These are phyloP conservation scores for Neonectria magnoliae DNA, from an alignment of 2,329 filamentous ascomycete species.

Conservation along the genomic window DNA sequence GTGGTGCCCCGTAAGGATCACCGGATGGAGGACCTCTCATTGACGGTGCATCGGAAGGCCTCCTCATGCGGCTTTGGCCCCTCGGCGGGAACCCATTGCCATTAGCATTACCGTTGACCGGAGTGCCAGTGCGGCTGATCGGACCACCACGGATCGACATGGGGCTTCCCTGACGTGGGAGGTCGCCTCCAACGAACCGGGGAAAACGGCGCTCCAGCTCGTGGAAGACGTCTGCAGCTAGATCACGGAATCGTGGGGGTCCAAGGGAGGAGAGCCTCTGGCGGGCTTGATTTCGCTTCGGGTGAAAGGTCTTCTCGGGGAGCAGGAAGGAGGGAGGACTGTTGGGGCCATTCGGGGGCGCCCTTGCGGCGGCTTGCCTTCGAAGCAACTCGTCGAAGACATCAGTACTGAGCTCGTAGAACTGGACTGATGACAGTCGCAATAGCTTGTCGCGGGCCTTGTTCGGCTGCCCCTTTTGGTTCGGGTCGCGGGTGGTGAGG, in stretches of 20 bases:
- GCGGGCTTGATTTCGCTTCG: constrained; percentile 96
- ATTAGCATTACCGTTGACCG: constrained; percentile 62
- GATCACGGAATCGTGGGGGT: constrained; percentile 85
- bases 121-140: constrained; percentile 69
- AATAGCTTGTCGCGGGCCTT: constrained; percentile 94
- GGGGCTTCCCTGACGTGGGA: constrained; percentile 75
- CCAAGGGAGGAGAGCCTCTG: constrained; percentile 93
- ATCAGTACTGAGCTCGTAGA: constrained; percentile 97
- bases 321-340: constrained; percentile 77
- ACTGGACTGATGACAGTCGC: constrained; percentile 88
- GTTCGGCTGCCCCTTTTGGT: constrained; percentile 79
- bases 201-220: constrained; percentile 93
- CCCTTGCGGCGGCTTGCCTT: constrained; percentile 75
- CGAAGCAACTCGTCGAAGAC: constrained; percentile 95
- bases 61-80: constrained; percentile 62
- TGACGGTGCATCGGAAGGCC: constrained; percentile 71
- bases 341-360: constrained; percentile 62
- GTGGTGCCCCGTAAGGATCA: constrained; percentile 64
- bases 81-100: constrained; percentile 56
- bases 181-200: constrained; percentile 75
- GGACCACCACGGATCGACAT: constrained; percentile 68
- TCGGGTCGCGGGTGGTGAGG: constrained; percentile 80
- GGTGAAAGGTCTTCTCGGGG: constrained; percentile 91
- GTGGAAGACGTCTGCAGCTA: constrained; percentile 95
- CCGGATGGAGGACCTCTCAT: constrained; percentile 58